Evolutionary conservation across 2,329 filamentous ascomycete species (phyloP).

Genomic region (Neofusicoccum ribis): DNA sequence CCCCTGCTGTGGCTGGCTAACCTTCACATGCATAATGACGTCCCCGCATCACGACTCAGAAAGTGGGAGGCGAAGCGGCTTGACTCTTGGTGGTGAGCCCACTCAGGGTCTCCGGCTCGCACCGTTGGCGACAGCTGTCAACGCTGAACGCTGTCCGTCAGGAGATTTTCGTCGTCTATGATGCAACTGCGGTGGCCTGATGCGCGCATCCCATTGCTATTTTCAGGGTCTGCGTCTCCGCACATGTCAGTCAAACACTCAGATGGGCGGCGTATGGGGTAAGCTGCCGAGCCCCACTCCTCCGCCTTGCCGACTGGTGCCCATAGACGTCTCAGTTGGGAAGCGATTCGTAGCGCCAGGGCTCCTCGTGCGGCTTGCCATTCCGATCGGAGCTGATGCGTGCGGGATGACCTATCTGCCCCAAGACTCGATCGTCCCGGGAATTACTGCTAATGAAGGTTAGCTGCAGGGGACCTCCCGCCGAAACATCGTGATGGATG

Average conservation of each 20-base stretch:
- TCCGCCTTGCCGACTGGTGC: background rate
- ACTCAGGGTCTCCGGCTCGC: background rate
- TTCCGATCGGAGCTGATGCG: background rate
- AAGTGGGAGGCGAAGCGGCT: background rate
- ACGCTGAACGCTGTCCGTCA: background rate
- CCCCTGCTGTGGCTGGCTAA: slow-evolving; percentile 4
- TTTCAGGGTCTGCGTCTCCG: slow-evolving; percentile 7
- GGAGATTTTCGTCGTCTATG: slow-evolving; percentile 1
- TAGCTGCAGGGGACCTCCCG: background rate
- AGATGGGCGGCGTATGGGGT: background rate
- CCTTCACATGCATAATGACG: background rate
- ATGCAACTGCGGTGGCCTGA: slow-evolving; percentile 8
- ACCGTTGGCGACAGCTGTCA: background rate
- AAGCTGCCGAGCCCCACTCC: slow-evolving; percentile 3
- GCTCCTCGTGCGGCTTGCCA: background rate
- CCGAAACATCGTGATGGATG: background rate
- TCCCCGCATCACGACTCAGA: slow-evolving; percentile 12
- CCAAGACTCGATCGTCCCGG: background rate
- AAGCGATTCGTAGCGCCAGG: background rate
- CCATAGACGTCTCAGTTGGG: background rate
- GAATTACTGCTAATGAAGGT: background rate
- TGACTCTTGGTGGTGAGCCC: background rate
- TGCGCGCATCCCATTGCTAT: background rate
- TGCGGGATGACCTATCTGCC: background rate
- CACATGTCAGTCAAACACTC: background rate